Percentiles rank a stretch among this genome's conserved stretches.
Evolutionary conservation across 495 filamentous ascomycete genomes (phyloP).

Genomic region (Tuber melanosporum): DNA sequence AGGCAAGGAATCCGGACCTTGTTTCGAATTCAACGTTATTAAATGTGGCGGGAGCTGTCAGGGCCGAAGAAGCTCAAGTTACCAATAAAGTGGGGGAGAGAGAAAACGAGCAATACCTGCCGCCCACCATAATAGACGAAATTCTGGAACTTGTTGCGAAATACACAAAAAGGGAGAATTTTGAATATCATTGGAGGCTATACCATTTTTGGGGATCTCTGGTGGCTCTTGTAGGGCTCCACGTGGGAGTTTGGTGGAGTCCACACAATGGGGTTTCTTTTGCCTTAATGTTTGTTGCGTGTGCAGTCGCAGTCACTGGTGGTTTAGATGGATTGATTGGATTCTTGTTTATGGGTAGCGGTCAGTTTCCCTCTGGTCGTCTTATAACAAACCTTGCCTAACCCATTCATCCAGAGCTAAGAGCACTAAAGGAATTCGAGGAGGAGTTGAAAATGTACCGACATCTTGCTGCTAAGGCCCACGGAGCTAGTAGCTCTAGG

Average conservation of each 20-base stretch:
- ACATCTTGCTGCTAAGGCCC: constrained; percentile 12
- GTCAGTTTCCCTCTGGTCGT: constrained; percentile 18
- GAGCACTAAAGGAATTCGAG: constrained; percentile 85
- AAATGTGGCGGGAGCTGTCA: constrained; percentile 26
- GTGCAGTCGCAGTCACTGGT: constrained; percentile 66
- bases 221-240: constrained; percentile 59
- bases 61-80: constrained; percentile 38
- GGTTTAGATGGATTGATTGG: constrained; percentile 78
- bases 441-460: constrained; percentile 69
- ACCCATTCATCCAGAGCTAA: constrained; percentile 49
- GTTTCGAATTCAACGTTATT: constrained; percentile 31
- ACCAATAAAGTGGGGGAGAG: constrained; percentile 34
- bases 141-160: constrained; percentile 60
- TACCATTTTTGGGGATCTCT: constrained; percentile 65
- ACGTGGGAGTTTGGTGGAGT: constrained; percentile 80
- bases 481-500: background rate
- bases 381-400: constrained; percentile 8
- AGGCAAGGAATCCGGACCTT: constrained; percentile 17
- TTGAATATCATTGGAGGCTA: constrained; percentile 63
- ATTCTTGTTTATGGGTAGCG: constrained; percentile 73
- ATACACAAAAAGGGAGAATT: constrained; percentile 62
- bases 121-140: constrained; percentile 59
- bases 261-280: constrained; percentile 70
- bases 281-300: constrained; percentile 69
- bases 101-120: constrained; percentile 40